Conservation (phyloP, 2,329 filamentous ascomycete genomes). For the Botryosphaeria dothidea region DNA sequence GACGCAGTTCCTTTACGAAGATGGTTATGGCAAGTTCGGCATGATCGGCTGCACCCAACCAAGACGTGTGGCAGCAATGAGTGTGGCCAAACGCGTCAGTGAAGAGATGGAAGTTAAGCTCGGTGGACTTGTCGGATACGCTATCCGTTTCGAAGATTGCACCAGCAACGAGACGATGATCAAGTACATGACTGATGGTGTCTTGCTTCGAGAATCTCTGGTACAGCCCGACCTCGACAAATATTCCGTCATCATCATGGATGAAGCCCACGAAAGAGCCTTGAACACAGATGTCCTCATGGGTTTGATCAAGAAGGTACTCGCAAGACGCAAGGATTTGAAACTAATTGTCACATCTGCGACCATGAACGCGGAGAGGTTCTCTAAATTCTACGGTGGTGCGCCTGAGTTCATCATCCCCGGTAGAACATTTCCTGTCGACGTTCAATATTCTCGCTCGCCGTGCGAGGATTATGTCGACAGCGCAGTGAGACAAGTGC, state of each 20-base stretch:
- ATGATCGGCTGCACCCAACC: constrained; percentile 98
- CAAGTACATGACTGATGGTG: constrained; percentile 99
- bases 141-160: constrained; percentile 97
- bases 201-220: constrained; percentile 87
- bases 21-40: constrained; percentile 83
- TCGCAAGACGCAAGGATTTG: constrained; percentile 83
- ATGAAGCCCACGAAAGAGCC: constrained; percentile 95
- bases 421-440: constrained; percentile 93
- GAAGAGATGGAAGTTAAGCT: constrained; percentile 97
- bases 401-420: constrained; percentile 97
- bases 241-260: constrained; percentile 99
- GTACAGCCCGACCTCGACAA: constrained; percentile 91
- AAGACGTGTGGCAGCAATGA: constrained; percentile 96
- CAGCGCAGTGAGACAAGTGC: constrained; percentile 90
- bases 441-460: constrained; percentile 91
- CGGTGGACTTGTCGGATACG: constrained; percentile 87
- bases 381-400: constrained; percentile 93
- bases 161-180: constrained; percentile 94
- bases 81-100: constrained; percentile 94
- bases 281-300: constrained; percentile 97
- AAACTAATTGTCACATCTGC: constrained; percentile 98
- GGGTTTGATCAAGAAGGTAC: constrained; percentile 96
- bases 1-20: constrained; percentile 93
- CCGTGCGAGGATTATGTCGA: constrained; percentile 98
- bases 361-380: constrained; percentile 96